Evolutionary conservation across 225 moss, liverwort and hornwort species (phyloP), one percentile per base, ranked within the genome.

Genomic region (Physcomitrellopsis africana): DNA sequence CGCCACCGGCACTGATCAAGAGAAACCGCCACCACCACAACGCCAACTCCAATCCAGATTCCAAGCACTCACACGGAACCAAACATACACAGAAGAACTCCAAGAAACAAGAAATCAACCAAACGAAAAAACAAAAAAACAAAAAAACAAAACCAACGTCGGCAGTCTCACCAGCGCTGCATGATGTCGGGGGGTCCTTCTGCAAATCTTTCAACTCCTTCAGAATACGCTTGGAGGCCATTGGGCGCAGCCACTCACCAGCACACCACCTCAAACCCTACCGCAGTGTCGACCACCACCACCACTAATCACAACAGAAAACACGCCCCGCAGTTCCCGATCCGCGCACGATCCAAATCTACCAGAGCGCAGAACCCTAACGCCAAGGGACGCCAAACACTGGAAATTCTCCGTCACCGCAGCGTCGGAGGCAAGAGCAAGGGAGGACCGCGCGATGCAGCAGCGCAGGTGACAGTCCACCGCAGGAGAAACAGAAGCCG

Each of bases 191-290:
- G 45, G 96, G 96, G 87, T 96, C 96, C 82, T 92, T 96, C 80
- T 96, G 93, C 86, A 96, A 85, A 84, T 96, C 96, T 86, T 96
- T 96, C 79, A 96, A 87, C 93, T 96, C 96, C 96, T 96, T 96
- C 18, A 96, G 90, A 84, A 96, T 96, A 77, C 93, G 90, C 84
- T 96, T 93, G 79, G 96, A 96, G 70, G 96, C 96, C 96, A 96
- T 96, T 22, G 68, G 44, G 46, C 60, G 16, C 54, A 55, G 12
- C 11, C 48, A 49, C 48, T 49, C 48, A 49, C 11, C 48, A 13
- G 24, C 60, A 49, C 76, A 26, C 51, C 5, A 71, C 70, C 59
- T 46, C 62, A 65, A 80, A 68, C 57, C 72, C 72, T 79, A 68
- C 24, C 51, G 11, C 71, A n/a, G 5, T 7, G 12, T 49, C 11